phyloP scores from a whole-genome alignment of 177 flowering plant species.

The Vitis hybrid region DNA sequence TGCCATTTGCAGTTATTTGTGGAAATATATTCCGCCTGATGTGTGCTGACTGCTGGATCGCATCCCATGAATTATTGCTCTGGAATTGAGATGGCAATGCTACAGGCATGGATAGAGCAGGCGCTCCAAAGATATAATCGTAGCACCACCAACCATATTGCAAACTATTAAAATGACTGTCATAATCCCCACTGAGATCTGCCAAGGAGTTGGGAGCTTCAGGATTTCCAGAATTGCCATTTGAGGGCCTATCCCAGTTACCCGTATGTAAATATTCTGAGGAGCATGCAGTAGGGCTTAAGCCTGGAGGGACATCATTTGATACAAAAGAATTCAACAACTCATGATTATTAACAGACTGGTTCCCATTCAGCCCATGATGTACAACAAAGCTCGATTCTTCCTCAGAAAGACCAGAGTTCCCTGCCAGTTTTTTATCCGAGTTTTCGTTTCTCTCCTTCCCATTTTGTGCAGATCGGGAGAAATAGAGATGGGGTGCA shows the following conservation, averaged over 20 bases:
- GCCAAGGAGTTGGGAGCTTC: slow-evolving; percentile 24
- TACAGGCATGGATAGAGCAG: slow-evolving; percentile 23
- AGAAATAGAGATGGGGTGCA: slow-evolving; percentile 42
- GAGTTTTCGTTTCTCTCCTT: slow-evolving; percentile 19
- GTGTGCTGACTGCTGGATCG: slow-evolving; percentile 28
- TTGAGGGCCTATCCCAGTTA: slow-evolving; percentile 11
- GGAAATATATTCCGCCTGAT: slow-evolving; percentile 32
- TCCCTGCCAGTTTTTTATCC: slow-evolving; percentile 8
- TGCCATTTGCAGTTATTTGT: slow-evolving; percentile 34
- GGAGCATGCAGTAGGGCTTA: slow-evolving; percentile 11
- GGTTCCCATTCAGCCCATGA: slow-evolving; percentile 17
- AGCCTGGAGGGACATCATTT: slow-evolving; percentile 4
- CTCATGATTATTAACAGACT: slow-evolving; percentile 5
- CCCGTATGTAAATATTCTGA: slow-evolving; percentile 18
- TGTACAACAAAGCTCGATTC: background rate
- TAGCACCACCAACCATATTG: slow-evolving; percentile 39
- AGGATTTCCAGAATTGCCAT: slow-evolving; percentile 13
- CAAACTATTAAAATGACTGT: slow-evolving; percentile 29
- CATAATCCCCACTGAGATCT: slow-evolving; percentile 58
- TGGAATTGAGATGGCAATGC: slow-evolving; percentile 31
- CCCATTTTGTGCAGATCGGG: slow-evolving; percentile 22
- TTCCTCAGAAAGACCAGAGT: slow-evolving; percentile 10
- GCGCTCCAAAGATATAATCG: slow-evolving; percentile 22
- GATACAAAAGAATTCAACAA: slow-evolving; percentile 5
- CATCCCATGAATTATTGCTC: slow-evolving; percentile 45